Base-by-base conservation (phyloP, 1,139 yeast species). In the Yamadazyma triangularis region DNA sequence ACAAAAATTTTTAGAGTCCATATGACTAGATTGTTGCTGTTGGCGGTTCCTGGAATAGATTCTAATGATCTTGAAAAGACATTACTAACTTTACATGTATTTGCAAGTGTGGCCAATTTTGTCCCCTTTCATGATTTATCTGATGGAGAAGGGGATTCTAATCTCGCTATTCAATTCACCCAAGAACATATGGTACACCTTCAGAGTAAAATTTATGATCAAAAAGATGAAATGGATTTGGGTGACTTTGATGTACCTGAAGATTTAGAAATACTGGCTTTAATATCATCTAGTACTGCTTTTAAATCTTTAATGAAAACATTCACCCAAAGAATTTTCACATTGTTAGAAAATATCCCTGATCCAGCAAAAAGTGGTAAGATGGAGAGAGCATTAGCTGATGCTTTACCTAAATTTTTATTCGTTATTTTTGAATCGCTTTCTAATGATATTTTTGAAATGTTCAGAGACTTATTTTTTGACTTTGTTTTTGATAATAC, bases 21-120 rank as follows among this genome's bases (percentile, higher is more conserved):
- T 48, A 60, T 87, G 16, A 76, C 94, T 0, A 75, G 94, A 34
- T 62, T 91, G 13, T 52, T 89, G 24, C 74, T 79, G 30, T 67
- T 86, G 52, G 64, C 83, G 1, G 56, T 89, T 10, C 86, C 89
- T 0, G 96, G 94, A 14, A 79, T 91, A 27, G 97, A 91, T 51
- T 77, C 93, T 1, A 91, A 89, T 53, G 98, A 91, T 56, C 67
- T 88, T 32, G 72, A 68, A 16, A 78, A 89, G 50, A 81, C 96
- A 0, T 66, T 80, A 21, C 70, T 76, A 31, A 76, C 95, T 0
- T 60, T 89, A 30, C 77, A 80, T 39, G 73, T 85, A 15, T 71
- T 91, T 39, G 81, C 87, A 9, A 70, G 86, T 0, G 73, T 83
- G 19, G 80, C 89, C 0, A 67, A 82, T 10, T 82, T 79, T 39